Evolutionary conservation across 2,329 filamentous ascomycete species (phyloP), one percentile per base, ranked within the genome.

Genomic region (Neofusicoccum sp.): DNA sequence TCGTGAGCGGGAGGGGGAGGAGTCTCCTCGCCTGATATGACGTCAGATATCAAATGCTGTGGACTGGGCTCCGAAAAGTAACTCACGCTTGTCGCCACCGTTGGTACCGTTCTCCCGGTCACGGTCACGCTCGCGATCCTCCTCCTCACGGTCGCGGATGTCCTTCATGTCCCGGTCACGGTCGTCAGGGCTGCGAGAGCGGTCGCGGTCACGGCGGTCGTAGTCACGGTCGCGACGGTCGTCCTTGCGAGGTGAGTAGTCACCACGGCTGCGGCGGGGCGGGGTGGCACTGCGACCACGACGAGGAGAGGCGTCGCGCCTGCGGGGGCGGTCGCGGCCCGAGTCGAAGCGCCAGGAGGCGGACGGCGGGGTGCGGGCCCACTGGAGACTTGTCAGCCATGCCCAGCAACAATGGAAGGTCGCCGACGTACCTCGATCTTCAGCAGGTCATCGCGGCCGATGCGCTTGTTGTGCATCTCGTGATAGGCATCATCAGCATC

Each of bases 401-500:
- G 50, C 33, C 34, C 22, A 43, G 43, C 5, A 14, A n/a, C 6
- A 33, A 28, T 31, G 43, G 28, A 31, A 56, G 31, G 28, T 61
- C 34, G 37, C 28, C 49, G 59, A 70, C 85, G 70, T 81, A 97
- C 95, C 87, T 99, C 95, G 69, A 99, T 98, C 83, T 99, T 99
- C 81, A 99, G 78, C 65, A 97, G 82, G 73, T 99, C 95, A 75
- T 99, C 95, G 67, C 94, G 90, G 52, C 93, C 93, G 71, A 99
- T 93, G 69, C 94, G 92, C 87, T 97, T 97, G 84, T 98, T 98
- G 77, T 99, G 95, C 95, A 99, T 99, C 82, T 99, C 95, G 78
- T 99, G 92, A 77, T 99, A 99, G 52, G 95, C 95, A 81, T 99
- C 95, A 78, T 99, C 95, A 67, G 95, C 93, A 84, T 99, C 95